Evolutionary conservation across 441 rosid genomes (phyloP), one percentile per base, ranked within the genome.

Genomic region (Adansonia grandidieri): DNA sequence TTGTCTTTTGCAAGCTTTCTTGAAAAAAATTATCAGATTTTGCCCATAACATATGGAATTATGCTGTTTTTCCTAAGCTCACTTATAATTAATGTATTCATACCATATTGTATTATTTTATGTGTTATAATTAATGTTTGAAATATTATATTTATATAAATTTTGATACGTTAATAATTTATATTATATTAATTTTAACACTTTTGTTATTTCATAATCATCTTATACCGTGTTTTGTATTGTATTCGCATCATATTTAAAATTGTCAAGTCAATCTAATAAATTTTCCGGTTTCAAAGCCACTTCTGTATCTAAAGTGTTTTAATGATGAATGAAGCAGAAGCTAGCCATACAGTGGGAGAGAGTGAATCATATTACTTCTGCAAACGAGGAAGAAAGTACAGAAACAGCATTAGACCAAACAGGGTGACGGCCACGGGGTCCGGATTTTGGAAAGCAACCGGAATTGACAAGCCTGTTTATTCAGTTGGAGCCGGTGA

Each of bases 371-470:
- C 87, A 45, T 95, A 93, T 84, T 95, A 91, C 89, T 95, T 89
- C 72, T 91, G 96, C 89, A 91, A 79, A 78, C 88, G 99, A 85
- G 99, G 98, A 72, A 89, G 94, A 57, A 95, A 95, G 85, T 95
- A 95, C 66, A 87, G 91, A 76, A 95, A 95, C 87, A 95, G 99
- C 84, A 78, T 93, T 64, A 88, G 98, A 80, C 99, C 99, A 2
- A 95, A 95, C 78, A 86, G 99, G 75, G 97, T 93, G 65, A 95
- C 98, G 1, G 91, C 37, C 37, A 32, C 0, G 37, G 37, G 92
- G 9, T 95, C 99, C 0, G 98, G 99, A 47, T 95, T 95, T 68
- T 95, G 99, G 99, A 95, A 95, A 84, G 99, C 99, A 37, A 95
- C 99, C 0, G 99, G 99, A 62, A 95, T 95, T 37, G 98, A 95